Conservation (phyloP, 2,329 filamentous ascomycete genomes). For the Zymoseptoria brevis region DNA sequence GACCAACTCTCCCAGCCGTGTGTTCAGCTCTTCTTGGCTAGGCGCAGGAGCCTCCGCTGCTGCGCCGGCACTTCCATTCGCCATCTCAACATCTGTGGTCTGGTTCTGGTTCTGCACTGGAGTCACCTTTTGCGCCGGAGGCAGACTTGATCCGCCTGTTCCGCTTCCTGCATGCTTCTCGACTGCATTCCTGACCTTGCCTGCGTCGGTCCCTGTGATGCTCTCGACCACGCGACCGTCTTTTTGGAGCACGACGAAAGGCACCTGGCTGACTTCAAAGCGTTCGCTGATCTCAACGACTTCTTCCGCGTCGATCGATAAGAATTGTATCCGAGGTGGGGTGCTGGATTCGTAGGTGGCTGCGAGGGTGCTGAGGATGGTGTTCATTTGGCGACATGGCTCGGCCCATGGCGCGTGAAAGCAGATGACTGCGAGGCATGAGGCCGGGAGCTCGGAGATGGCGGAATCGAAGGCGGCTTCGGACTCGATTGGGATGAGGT, state of each 20-base stretch:
- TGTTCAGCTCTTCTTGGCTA: constrained; percentile 75
- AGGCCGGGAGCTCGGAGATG: constrained; percentile 56
- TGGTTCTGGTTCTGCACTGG: neutral
- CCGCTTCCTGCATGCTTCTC: constrained; percentile 62
- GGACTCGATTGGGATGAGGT: constrained; percentile 67
- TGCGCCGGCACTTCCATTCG: constrained; percentile 34
- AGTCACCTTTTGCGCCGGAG: constrained; percentile 33
- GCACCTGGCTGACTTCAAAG: constrained; percentile 91
- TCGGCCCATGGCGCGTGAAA: constrained; percentile 97
- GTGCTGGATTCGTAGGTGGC: constrained; percentile 67
- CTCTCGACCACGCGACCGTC: constrained; percentile 70
- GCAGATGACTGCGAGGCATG: constrained; percentile 74
- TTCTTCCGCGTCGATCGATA: constrained; percentile 89
- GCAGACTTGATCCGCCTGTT: constrained; percentile 32
- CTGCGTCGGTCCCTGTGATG: constrained; percentile 81
- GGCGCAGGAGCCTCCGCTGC: constrained; percentile 16
- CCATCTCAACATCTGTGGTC: neutral
- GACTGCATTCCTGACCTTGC: constrained; percentile 76
- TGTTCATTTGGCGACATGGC: constrained; percentile 89
- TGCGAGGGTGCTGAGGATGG: constrained; percentile 76
- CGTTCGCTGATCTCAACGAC: constrained; percentile 82
- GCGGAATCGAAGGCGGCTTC: constrained; percentile 65
- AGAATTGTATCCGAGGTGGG: constrained; percentile 66
- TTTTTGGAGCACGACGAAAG: constrained; percentile 77
- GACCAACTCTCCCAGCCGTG: constrained; percentile 73